These are phyloP conservation scores for Aureobasidium sp. DNA, from an alignment of 2,329 filamentous ascomycete genomes.

Conservation along the genomic window DNA sequence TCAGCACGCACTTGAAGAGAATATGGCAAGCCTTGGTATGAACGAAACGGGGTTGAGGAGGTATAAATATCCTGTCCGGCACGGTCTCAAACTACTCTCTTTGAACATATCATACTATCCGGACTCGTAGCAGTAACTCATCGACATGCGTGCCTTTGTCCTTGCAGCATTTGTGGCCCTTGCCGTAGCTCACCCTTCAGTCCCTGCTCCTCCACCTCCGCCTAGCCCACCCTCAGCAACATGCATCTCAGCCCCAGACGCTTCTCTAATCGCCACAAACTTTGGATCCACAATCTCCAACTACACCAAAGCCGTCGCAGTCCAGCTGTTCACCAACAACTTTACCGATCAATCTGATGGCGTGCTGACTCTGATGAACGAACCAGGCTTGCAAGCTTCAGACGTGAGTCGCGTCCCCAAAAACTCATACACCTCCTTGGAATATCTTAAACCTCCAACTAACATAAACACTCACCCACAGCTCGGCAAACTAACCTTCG, in stretches of 20 bases:
- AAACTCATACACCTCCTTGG: too few species aligned
- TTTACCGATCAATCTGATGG: conserved; percentile 29
- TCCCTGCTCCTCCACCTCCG: not conserved
- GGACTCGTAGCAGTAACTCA: not conserved
- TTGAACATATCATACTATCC: not conserved
- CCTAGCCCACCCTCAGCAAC: not conserved
- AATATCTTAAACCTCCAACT: not conserved
- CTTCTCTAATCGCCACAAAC: conserved; percentile 23
- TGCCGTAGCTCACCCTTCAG: not conserved
- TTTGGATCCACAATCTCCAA: conserved; percentile 25
- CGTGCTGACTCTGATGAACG: conserved; percentile 28
- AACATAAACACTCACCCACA: not conserved
- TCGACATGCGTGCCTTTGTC: not conserved
- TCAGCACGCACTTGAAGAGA: not conserved
- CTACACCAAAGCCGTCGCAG: conserved; percentile 24
- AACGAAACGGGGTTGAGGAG: not conserved
- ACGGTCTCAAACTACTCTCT: not conserved
- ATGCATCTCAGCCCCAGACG: conserved; percentile 23
- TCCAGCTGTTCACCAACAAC: conserved; percentile 21
- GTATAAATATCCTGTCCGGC: not conserved
- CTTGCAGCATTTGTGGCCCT: not conserved
- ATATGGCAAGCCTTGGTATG: not conserved
- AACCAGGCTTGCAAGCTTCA: not conserved
- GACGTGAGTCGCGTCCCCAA: not conserved
- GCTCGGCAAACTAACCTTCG: conserved; percentile 21